Evolutionary conservation across 2,329 filamentous ascomycete species (phyloP).

Genomic region (Hypoxylon sp.): DNA sequence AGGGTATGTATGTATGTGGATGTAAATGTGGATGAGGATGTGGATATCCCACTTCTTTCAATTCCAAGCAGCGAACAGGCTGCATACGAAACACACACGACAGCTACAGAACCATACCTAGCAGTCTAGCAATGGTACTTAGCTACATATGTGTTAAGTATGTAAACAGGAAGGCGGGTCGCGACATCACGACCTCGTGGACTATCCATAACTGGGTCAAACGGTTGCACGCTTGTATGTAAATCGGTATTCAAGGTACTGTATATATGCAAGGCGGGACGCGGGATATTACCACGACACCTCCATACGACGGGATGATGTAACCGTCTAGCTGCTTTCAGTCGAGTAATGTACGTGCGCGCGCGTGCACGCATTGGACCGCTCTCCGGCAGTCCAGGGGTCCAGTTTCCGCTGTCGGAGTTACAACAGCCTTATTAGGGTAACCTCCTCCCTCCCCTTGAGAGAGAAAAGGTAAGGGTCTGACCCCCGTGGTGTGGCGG

Average conservation of each 20-base stretch:
- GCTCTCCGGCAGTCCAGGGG: constrained; percentile 32
- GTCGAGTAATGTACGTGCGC: constrained; percentile 32
- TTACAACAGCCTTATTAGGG: constrained; percentile 42
- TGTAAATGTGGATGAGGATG: too few species aligned
- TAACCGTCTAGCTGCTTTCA: constrained; percentile 32
- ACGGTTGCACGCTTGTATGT: constrained; percentile 28
- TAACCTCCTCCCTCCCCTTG: constrained; percentile 5
- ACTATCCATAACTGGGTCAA: constrained; percentile 38
- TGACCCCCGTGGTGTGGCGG: constrained; percentile 42
- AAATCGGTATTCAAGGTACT: constrained; percentile 26
- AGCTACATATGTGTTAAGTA: constrained; percentile 15
- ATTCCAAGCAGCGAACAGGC: constrained; percentile 15
- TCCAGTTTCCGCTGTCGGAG: constrained; percentile 38
- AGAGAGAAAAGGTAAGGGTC: not conserved
- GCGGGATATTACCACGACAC: constrained; percentile 42
- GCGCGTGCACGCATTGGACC: constrained; percentile 37
- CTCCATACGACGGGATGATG: constrained; percentile 43
- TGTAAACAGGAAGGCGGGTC: constrained; percentile 18
- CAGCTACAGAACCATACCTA: not conserved
- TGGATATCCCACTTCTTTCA: constrained; percentile 12
- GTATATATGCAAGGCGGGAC: constrained; percentile 41
- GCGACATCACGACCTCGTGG: constrained; percentile 42
- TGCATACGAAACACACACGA: constrained; percentile 19
- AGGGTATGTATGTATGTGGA: not conserved
- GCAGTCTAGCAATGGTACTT: not conserved